These are phyloP conservation scores for Xylariomycetidae sp. DNA, from an alignment of 2,329 filamentous ascomycete genomes.

Conservation along the genomic window DNA sequence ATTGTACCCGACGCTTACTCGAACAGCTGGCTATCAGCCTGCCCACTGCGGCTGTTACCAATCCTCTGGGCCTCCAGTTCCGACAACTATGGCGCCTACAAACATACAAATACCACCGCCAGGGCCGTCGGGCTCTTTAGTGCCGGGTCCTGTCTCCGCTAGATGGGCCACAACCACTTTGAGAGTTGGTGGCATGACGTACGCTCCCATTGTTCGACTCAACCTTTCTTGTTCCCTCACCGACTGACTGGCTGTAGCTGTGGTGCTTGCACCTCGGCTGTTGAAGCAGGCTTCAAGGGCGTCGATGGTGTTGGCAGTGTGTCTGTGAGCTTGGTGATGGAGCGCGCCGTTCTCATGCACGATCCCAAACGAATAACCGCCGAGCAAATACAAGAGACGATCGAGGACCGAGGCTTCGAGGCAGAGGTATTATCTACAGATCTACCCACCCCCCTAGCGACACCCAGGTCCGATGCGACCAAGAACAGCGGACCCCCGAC, in stretches of 20 bases:
- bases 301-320: slow-evolving; percentile 79
- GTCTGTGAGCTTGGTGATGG: slow-evolving; percentile 90
- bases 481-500: slow-evolving; percentile 35
- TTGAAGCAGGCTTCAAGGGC: slow-evolving; percentile 84
- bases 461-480: slow-evolving; percentile 31
- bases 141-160: slow-evolving; percentile 36
- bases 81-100: slow-evolving; percentile 43
- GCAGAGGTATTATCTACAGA: slow-evolving; percentile 84
- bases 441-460: slow-evolving; percentile 51
- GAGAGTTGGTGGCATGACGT: slow-evolving; percentile 83
- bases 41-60: too few relatives aligned
- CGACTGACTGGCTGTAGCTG: slow-evolving; percentile 62
- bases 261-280: slow-evolving; percentile 90
- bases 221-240: too few relatives aligned
- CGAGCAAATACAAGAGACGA: slow-evolving; percentile 74
- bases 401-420: slow-evolving; percentile 90
- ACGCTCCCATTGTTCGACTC: too few relatives aligned
- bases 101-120: slow-evolving; percentile 43
- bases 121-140: slow-evolving; percentile 26
- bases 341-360: slow-evolving; percentile 90
- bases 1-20: too few relatives aligned
- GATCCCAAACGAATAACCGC: slow-evolving; percentile 70
- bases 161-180: slow-evolving; percentile 88
- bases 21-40: too few relatives aligned
- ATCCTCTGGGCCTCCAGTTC: too few relatives aligned